Base-by-base conservation (phyloP, 2,329 filamentous ascomycete genomes). In the Neofusicoccum cordaticola region DNA sequence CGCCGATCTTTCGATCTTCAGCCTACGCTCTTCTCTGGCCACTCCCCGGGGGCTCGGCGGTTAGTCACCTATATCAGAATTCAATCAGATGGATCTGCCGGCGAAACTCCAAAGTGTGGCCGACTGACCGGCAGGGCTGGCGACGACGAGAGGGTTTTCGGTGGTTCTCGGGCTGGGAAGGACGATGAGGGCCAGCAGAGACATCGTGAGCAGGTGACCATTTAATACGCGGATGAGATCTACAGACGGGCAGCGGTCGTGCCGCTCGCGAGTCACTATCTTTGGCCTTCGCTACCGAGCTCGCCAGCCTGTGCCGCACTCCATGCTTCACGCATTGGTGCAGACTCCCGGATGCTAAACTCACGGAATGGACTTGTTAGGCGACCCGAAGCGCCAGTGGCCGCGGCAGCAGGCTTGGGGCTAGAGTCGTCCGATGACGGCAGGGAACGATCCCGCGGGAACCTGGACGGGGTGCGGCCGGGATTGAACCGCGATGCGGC, bases 271-370 rank as follows among this genome's bases (percentile, higher is more conserved):
- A 60, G n/a, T 47, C 56, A 22, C 56, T 19, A 47, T 37, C 41
- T 37, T 22, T n/a, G 27, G 27, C 4, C 27, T 31, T 7, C 6
- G 22, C 34, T 60, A 47, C 42, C 56, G 56, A 60, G 56, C 13
- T 39, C 56, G 15, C 6, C 42, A 17, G 15, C n/a, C 53, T n/a
- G 56, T 60, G 56, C 56, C 56, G 56, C 56, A 60, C 56, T 47
- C 15, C 8, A 47, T 35, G 31, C 27, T 27, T 60, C 56, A 15
- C 42, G 41, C 11, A 45, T 37, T 42, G n/a, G 39, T 35, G 17
- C 41, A 45, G n/a, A 34, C 19, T 35, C 27, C 53, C 22, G 53
- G 22, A 19, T 57, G 37, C 22, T 12, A 34, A 27, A 19, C 39
- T 11, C 52, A 34, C 13, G 52, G 52, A 15, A 41, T 8, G n/a